phyloP scores from a whole-genome alignment of 306 rosid genomes.

The Cucurbita moschata region DNA sequence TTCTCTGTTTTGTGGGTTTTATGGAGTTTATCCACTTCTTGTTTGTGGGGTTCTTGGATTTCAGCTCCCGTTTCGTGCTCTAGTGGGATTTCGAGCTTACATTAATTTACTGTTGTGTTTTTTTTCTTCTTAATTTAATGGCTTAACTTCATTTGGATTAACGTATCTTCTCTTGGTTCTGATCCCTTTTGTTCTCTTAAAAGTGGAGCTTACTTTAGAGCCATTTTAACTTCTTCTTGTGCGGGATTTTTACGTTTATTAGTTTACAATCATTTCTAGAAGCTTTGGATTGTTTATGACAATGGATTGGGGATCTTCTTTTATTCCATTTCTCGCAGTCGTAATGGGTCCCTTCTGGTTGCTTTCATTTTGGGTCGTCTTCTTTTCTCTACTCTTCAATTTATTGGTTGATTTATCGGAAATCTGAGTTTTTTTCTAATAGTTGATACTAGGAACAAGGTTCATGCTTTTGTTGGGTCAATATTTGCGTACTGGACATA shows the following conservation, averaged over 20 bases:
- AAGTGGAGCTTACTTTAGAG: not conserved
- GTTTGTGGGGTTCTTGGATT: slow-evolving; percentile 10
- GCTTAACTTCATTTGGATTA: not conserved
- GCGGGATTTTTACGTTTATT: not conserved
- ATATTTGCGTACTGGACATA: no score
- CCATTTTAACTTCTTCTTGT: slow-evolving; percentile 1
- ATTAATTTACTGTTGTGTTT: not conserved
- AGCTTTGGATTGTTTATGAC: not conserved
- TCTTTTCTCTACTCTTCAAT: not conserved
- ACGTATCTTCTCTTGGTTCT: not conserved
- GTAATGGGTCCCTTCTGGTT: not conserved
- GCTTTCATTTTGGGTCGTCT: not conserved
- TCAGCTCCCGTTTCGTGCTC: slow-evolving; percentile 7
- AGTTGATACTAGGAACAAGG: not conserved
- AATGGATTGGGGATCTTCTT: not conserved
- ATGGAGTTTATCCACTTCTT: not conserved
- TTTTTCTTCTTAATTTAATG: not conserved
- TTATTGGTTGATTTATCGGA: not conserved
- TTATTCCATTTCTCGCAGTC: not conserved
- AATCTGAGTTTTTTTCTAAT: not conserved
- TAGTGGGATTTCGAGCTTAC: slow-evolving; percentile 16
- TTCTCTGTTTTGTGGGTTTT: slow-evolving; percentile 19
- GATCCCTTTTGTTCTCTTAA: not conserved
- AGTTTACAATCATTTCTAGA: not conserved
- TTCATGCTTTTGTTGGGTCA: not conserved